Evolutionary conservation across 495 filamentous ascomycete genomes (phyloP), one percentile per base, ranked within the genome.

Genomic region (Daldinia concentrica): DNA sequence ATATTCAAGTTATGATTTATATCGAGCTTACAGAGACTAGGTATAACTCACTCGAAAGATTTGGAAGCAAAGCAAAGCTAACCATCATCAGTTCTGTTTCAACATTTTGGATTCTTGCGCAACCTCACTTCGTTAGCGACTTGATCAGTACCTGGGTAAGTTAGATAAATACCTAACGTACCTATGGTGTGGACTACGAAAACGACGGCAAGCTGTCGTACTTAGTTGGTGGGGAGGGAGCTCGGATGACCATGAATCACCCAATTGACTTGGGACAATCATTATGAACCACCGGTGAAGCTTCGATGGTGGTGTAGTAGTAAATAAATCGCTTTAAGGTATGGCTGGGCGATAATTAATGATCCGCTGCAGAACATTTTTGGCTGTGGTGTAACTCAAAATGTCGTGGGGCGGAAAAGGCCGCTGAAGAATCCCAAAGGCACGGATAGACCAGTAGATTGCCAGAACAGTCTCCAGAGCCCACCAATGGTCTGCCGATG

Each of bases 401-500:
- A 54, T 14, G 24, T 30, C 26, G 41, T 48, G 50, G 22, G 50
- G 50, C 27, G 54, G 54, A 8, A 36, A 32, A 22, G 29, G 54
- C 54, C 30, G 54, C n/a, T 57, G 17, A 57, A 57, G 54, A 57
- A 57, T 57, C 54, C 54, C 54, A 19, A 9, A 57, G 30, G 7
- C 6, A 36, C 29, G 54, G 54, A n/a, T 54, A 48, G 43, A 19
- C 41, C 43, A 48, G 17, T 48, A 48, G 22, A 24, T 19, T 48
- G 7, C 43, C 22, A 22, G 6, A 12, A 24, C 24, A 48, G 26
- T n/a, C 24, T 14, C 50, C 27, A 54, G 26, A 36, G 54, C 8
- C 30, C 24, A 17, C 34, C n/a, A 50, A 62, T 50, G 39, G 62
- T 62, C 36, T 57, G 57, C 65, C 32, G 65, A 57, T 57, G 27